phyloP scores from a whole-genome alignment of 2,329 filamentous ascomycete genomes.

The Pezicula carpinea region DNA sequence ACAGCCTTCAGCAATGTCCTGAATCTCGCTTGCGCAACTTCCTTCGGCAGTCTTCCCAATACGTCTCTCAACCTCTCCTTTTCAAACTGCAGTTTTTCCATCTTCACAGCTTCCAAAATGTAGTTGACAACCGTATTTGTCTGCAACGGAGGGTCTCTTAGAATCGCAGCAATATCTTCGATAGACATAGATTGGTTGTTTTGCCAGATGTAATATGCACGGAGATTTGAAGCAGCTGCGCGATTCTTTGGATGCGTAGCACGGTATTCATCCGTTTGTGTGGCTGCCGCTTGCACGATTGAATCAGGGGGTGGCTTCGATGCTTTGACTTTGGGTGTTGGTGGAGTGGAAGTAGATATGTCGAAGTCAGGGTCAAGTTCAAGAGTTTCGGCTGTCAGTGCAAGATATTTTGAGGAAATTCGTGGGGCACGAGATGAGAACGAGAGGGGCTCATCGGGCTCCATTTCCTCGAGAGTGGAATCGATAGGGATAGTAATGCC shows the following conservation, averaged over 20 bases:
- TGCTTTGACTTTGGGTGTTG: conserved; percentile 25
- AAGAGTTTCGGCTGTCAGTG: conserved; percentile 15
- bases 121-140: conserved; percentile 52
- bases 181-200: conserved; percentile 44
- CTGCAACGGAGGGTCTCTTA: conserved; percentile 58
- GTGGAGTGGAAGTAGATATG: not conserved
- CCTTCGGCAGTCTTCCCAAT: conserved; percentile 4
- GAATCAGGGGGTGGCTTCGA: conserved; percentile 43
- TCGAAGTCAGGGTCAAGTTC: conserved; percentile 19
- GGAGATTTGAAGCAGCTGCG: conserved; percentile 34
- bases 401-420: conserved; percentile 5
- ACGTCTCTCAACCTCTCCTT: conserved; percentile 43
- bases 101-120: conserved; percentile 50
- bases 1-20: not conserved
- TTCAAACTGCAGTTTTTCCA: conserved; percentile 47
- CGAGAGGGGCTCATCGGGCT: conserved; percentile 6
- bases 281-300: conserved; percentile 8
- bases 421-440: not conserved
- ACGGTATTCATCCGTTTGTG: conserved; percentile 6
- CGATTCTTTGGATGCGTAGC: conserved; percentile 8
- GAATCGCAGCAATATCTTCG: conserved; percentile 44
- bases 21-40: not conserved
- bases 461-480: conserved; percentile 23
- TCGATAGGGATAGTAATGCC: conserved; percentile 30
- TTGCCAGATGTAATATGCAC: conserved; percentile 63